Evolutionary conservation across 805 yeast species (phyloP), one percentile per base, ranked within the genome.

Genomic region (Candida vaughaniae): DNA sequence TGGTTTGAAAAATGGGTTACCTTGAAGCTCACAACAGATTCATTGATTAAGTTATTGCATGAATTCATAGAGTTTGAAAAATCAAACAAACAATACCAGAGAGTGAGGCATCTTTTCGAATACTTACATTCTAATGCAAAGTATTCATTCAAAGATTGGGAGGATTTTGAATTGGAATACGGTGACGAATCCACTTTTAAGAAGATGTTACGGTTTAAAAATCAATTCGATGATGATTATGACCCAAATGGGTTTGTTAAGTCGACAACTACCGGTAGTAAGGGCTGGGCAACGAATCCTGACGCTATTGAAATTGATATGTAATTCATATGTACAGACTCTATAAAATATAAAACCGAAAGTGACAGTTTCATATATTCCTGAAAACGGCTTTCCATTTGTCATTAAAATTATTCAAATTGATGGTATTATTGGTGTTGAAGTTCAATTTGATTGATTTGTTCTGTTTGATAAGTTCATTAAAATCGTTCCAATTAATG

Each of bases 171-270:
- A 53, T 55, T 85, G 22, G 67, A 73, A 10, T 47, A 76, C 55
- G 98, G 98, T 4, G 63, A 73, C 41, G 93, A 85, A 50, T 71
- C 69, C 3, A 75, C 84, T 0, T 88, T 75, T 56, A 87, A 84
- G 48, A 82, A 80, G 15, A 82, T 89, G 90, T 55, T 87, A 16
- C 62, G 81, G 31, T 64, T 66, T 43, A 83, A 80, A 52, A 69
- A 87, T 44, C 52, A 60, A 25, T 23, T 12, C 9, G 28, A 32
- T 10, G 26, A 23, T 16, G 11, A 57, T 67, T 18, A 44, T 22
- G 34, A 46, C 53, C 5, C 42, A 43, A n/a, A 45, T 49, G 19
- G 56, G 58, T 72, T 77, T 60, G 69, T 79, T 43, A 69, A 68
- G 40, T 60, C 72, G 2, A 58, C 53, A 5, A 29, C n/a, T 7